phyloP scores from a whole-genome alignment of 495 filamentous ascomycete species.

The Penicillium desertorum region DNA sequence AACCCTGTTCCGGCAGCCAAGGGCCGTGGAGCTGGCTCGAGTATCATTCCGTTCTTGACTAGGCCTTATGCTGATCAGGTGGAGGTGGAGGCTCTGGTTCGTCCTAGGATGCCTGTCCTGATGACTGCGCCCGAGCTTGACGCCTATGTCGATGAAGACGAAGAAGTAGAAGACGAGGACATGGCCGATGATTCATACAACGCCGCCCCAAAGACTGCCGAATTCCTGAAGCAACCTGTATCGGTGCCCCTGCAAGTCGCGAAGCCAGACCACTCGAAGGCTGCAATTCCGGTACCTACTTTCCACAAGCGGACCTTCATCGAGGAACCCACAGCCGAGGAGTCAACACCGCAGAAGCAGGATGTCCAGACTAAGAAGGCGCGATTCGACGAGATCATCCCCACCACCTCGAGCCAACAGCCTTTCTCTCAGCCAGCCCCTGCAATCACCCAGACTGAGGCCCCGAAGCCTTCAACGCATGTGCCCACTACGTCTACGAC shows the following conservation, averaged over 20 bases:
- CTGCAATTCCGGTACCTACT: conserved; percentile 13
- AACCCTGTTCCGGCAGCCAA: conserved; percentile 64
- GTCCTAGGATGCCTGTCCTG: conserved; percentile 62
- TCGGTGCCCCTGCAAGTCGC: conserved; percentile 16
- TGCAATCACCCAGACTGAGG: conserved; percentile 15
- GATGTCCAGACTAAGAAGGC: conserved; percentile 35
- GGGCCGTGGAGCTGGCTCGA: conserved; percentile 57
- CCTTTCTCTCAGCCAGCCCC: conserved; percentile 14
- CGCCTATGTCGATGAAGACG: conserved; percentile 30
- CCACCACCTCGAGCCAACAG: conserved; percentile 10
- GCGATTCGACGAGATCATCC: conserved; percentile 29
- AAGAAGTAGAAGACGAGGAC: conserved; percentile 49
- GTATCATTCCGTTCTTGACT: conserved; percentile 75
- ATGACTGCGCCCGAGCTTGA: conserved; percentile 33
- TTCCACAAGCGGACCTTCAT: conserved; percentile 39
- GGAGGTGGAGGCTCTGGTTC: conserved; percentile 69
- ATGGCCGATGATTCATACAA: conserved; percentile 20
- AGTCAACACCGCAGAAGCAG: conserved; percentile 12
- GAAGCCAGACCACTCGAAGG: conserved; percentile 17
- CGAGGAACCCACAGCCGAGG: conserved; percentile 26
- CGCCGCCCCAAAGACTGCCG: conserved; percentile 19
- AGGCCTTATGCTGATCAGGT: conserved; percentile 56
- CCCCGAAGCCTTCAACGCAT: conserved; percentile 16
- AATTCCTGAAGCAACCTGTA: conserved; percentile 32
- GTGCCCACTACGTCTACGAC: conserved; percentile 10